Evolutionary conservation across 257 asterid species (phyloP), one percentile per base, ranked within the genome.

Genomic region (Salvia rosmarinus): DNA sequence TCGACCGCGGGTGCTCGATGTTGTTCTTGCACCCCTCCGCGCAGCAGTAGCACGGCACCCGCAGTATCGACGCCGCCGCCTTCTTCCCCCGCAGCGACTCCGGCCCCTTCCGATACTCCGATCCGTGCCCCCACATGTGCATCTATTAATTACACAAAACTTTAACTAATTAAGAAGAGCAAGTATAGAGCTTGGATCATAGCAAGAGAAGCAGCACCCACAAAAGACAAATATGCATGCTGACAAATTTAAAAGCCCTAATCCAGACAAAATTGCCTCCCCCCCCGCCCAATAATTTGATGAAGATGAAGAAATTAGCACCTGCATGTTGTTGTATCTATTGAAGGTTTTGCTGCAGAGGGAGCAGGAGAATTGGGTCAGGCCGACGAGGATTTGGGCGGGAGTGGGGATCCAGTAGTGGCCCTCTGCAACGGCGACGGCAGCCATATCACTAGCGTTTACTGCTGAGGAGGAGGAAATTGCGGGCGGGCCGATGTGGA

Each of bases 91-190:
- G 79, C 3, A 91, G 86, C 11, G 96, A 91, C 9, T 91, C 97
- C 19, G 95, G 90, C n/a, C 97, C 97, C 75, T 85, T 91, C 69
- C 97, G 68, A 82, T 89, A 91, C 57, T 89, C 89, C 25, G 96
- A 91, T 55, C 97, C 97, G 42, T 89, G 97, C 59, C 97, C 97
- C 97, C 97, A 89, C 97, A 91, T 91, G 56, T 91, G 96, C 97
- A 91, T 91, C 96, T 90, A 25, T 25, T 1, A 25, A 25, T 25
- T 1, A 25, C 5, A 30, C 34, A 16, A 13, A 5, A n/a, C n/a
- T n/a, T n/a, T n/a, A n/a, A n/a, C n/a, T n/a, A n/a, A n/a, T n/a
- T n/a, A n/a, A n/a, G n/a, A n/a, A n/a, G n/a, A n/a, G n/a, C n/a
- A n/a, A n/a, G n/a, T n/a, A n/a, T n/a, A 25, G 30, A 25, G 30